Percentiles rank a stretch among this genome's conserved stretches.
Conservation (phyloP, 2,329 filamentous ascomycete genomes). For the Mollisiaceae sp. region DNA sequence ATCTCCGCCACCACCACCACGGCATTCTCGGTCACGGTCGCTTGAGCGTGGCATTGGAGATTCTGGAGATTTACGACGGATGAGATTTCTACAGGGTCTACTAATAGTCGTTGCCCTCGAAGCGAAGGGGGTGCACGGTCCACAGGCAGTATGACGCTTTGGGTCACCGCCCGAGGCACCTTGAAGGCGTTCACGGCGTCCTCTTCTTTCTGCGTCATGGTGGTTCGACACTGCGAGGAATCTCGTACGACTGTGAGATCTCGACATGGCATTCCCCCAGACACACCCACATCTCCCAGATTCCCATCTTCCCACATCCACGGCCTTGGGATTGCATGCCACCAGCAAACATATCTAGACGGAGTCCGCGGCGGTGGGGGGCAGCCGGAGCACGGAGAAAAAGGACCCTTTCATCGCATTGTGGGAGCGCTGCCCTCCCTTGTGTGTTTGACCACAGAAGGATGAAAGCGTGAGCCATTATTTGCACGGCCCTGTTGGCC, state of each 20-base stretch:
- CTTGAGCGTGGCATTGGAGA: background rate
- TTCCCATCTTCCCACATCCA: conserved; percentile 13
- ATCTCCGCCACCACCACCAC: background rate
- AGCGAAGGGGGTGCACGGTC: background rate
- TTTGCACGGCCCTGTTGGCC: background rate
- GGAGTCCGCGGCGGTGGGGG: background rate
- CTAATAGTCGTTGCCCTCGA: background rate
- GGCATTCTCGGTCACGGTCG: background rate
- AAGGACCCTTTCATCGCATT: too few species aligned
- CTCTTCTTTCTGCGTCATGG: conserved; percentile 9
- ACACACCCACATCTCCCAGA: background rate
- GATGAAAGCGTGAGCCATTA: background rate
- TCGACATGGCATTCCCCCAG: conserved; percentile 5
- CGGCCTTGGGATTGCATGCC: background rate
- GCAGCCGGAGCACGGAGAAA: background rate
- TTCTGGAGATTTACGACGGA: background rate
- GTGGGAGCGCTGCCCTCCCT: background rate
- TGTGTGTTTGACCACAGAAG: background rate
- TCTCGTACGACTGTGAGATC: conserved; percentile 16
- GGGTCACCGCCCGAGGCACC: background rate
- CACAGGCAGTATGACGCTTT: background rate
- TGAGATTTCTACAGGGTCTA: background rate
- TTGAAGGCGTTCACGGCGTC: too few species aligned
- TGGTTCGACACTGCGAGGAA: background rate
- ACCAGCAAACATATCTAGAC: background rate